phyloP scores from a whole-genome alignment of 352 stramenopile genomes.

The Globisporangium acanthophoron region DNA sequence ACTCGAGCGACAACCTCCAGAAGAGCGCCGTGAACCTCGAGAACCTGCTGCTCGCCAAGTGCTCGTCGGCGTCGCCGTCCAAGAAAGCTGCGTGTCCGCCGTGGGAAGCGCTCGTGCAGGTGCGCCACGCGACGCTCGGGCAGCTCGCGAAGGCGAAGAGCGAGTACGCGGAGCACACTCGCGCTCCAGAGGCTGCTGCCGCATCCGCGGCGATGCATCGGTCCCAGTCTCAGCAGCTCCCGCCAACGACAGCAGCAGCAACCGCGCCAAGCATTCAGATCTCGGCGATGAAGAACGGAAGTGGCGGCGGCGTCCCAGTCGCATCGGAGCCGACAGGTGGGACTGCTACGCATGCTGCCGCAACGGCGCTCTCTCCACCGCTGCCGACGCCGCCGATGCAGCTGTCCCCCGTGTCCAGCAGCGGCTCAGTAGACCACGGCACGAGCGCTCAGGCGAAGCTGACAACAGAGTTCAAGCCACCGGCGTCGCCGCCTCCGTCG shows the following conservation, averaged over 20 bases:
- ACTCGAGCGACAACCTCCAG: conserved; percentile 41
- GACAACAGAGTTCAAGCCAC: conserved; percentile 11
- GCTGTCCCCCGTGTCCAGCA: conserved; percentile 11
- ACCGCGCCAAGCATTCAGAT: conserved; percentile 1
- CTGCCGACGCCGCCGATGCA: background rate
- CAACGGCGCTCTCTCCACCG: background rate
- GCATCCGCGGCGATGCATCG: background rate
- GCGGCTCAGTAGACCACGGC: conserved; percentile 1
- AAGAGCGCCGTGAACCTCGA: conserved; percentile 62
- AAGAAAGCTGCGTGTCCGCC: conserved; percentile 66
- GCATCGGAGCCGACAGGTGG: background rate
- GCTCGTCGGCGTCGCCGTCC: conserved; percentile 47
- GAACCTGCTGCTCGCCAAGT: conserved; percentile 70
- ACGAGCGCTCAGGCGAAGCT: background rate
- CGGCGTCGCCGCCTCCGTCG: background rate
- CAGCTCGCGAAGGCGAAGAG: conserved; percentile 10
- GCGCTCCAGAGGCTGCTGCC: background rate
- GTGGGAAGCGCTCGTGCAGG: conserved; percentile 72
- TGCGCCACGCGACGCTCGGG: conserved; percentile 51
- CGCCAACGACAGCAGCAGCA: background rate
- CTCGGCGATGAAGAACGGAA: background rate
- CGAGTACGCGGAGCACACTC: background rate
- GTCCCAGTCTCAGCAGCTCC: conserved; percentile 6
- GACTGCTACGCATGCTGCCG: background rate
- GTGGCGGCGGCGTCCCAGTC: background rate